Conservation (phyloP, 1,284 basidiomycete genomes). For the Trichosporon coremiiforme region DNA sequence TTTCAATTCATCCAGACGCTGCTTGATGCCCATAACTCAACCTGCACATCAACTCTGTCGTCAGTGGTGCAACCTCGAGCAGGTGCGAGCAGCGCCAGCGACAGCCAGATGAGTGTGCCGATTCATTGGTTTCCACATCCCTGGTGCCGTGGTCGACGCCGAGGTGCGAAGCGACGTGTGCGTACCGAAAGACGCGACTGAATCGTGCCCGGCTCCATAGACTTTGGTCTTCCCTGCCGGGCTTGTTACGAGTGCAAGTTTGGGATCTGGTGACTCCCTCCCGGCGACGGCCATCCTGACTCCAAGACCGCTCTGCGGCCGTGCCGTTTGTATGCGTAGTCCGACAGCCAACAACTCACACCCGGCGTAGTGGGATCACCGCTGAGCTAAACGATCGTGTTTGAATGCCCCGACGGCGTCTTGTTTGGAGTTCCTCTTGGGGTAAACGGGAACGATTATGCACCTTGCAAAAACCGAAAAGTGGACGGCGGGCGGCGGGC, state of each 20-base stretch:
- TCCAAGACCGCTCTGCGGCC: background rate
- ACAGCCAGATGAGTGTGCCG: background rate
- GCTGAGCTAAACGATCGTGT: background rate
- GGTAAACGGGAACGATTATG: background rate
- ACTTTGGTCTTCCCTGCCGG: background rate
- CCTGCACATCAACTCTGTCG: slow-evolving; percentile 8
- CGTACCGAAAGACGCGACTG: background rate
- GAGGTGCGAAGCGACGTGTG: background rate
- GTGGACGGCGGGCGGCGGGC: background rate
- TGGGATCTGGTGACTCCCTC: background rate
- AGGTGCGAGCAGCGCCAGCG: background rate
- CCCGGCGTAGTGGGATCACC: background rate
- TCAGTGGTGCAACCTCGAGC: too few relatives aligned
- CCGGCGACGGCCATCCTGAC: too few relatives aligned
- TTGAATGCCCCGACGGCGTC: too few relatives aligned
- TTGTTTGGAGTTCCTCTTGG: background rate
- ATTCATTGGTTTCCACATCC: slow-evolving; percentile 1
- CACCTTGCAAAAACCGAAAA: background rate
- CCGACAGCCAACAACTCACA: background rate
- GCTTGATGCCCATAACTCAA: slow-evolving; percentile 3
- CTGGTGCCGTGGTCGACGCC: background rate
- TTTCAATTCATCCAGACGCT: background rate
- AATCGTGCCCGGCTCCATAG: background rate
- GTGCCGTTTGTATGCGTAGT: background rate
- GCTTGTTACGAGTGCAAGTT: background rate